Percentiles rank a stretch among this genome's conserved stretches.
Conservation (phyloP, 2,329 filamentous ascomycete species). For the Magnaporthiopsis incrustans region DNA sequence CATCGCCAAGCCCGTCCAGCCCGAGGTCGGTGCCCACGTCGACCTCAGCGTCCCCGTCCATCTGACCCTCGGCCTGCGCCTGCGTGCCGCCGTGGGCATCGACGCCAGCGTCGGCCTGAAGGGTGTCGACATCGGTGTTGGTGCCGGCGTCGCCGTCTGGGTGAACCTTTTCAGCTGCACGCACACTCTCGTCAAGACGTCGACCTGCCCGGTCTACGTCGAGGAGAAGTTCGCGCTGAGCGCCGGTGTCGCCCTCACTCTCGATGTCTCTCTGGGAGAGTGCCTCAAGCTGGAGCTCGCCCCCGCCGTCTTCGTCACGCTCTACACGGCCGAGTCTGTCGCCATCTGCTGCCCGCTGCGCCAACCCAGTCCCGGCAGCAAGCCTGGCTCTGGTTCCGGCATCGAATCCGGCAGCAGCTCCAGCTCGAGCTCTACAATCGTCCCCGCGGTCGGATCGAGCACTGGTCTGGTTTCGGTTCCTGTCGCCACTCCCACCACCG, state of each 20-base stretch:
- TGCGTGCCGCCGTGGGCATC: slow-evolving; percentile 19
- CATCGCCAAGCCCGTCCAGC: slow-evolving; percentile 16
- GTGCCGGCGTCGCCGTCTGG: slow-evolving; percentile 21
- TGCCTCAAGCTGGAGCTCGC: slow-evolving; percentile 17
- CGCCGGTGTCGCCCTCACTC: slow-evolving; percentile 18
- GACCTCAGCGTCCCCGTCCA: slow-evolving; percentile 18
- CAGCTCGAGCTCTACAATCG: slow-evolving; percentile 4
- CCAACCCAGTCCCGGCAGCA: background rate
- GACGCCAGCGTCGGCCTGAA: slow-evolving; percentile 16
- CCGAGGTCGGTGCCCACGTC: slow-evolving; percentile 15
- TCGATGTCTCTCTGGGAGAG: slow-evolving; percentile 17
- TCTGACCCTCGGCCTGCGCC: slow-evolving; percentile 19
- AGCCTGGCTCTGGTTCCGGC: background rate
- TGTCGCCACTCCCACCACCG: background rate
- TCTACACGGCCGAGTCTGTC: slow-evolving; percentile 14
- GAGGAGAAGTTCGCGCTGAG: slow-evolving; percentile 17
- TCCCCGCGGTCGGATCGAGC: background rate
- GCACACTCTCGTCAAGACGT: slow-evolving; percentile 14
- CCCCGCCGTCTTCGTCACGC: slow-evolving; percentile 19
- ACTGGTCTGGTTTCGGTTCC: too few relatives aligned
- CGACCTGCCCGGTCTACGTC: slow-evolving; percentile 12
- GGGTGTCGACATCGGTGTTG: slow-evolving; percentile 18
- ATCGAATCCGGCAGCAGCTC: slow-evolving; percentile 4
- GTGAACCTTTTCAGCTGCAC: slow-evolving; percentile 24
- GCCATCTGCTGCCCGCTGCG: slow-evolving; percentile 14